Base-by-base conservation (phyloP, 2,329 filamentous ascomycete species). In the Parascedosporium putredinis region DNA sequence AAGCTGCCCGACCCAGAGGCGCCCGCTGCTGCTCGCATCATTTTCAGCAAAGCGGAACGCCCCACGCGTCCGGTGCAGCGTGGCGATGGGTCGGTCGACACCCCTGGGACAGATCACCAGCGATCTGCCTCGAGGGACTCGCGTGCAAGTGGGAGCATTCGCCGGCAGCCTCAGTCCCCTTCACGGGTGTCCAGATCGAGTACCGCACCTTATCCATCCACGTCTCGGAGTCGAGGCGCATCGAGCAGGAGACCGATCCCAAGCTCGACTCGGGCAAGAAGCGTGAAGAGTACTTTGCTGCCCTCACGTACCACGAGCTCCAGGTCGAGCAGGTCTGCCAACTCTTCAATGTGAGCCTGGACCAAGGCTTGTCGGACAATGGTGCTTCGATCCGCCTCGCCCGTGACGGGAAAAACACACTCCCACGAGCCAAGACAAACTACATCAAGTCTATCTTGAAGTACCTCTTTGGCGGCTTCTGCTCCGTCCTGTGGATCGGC, bases 381-480 rank as follows among this genome's bases (percentile, higher is more conserved):
- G 58, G 60, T 5, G 66, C 62, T 2, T 59, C 61, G 4, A 56
- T 55, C 27, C 59, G 68, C 9, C 59, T 70, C 7, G 55, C 63
- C 48, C 64, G 66, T 6, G 66, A 72, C 52, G 70, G 70, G 45
- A 60, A 55, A 43, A 73, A 73, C 51, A 63, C 62, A 0, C 60
- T 72, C 2, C 67, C 70, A 6, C 60, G 62, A 36, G 62, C 64
- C 24, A 68, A 69, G 55, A 64, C 66, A 4, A 71, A 71, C 57
- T 70, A 72, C 55, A 52, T 60, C 51, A 67, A 65, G 53, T 68
- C 69, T 52, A 59, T 69, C 1, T 55, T 70, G 6, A 53, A 56
- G 4, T 73, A 72, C 52, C 53, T 73, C 51, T 73, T 73, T 55
- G 70, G 70, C 31, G 70, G 70, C 42, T 73, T 73, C 57, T 72